Base-by-base conservation (phyloP, 1,139 yeast genomes). In the Saccharomyces uvarum region DNA sequence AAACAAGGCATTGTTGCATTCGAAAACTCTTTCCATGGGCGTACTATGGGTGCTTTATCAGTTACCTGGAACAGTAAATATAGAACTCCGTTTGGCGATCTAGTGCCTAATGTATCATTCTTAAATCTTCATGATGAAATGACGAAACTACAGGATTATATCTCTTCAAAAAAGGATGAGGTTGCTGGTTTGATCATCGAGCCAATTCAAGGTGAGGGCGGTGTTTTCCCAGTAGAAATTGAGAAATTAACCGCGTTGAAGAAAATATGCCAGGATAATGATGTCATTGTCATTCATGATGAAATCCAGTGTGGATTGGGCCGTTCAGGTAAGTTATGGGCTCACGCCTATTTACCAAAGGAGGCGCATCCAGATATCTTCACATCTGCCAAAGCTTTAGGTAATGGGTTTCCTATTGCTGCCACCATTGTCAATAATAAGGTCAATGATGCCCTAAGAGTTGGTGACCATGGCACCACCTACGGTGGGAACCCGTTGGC, bases 121-220 rank as follows among this genome's bases (percentile, higher is more conserved):
- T 48, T 68, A 47, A 62, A 65, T 53, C 44, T 67, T 8, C 61
- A 66, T 42, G 70, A 67, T 50, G 61, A 65, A 49, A 51, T 68
- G 51, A 59, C 61, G 2, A 60, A 59, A 29, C 51, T 68, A 27
- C 60, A 59, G 42, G 62, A 68, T 54, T 77, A 79, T 49, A 57
- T 68, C 14, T 29, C 48, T 1, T 66, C 83, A 16, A 83, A 90
- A 54, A 78, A 78, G 57, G 86, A 85, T 8, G 82, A 85, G 63
- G 85, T 97, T 0, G 89, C 96, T 66, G 99, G 91, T 53, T 95
- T 93, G 44, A 91, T 93, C 55, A 83, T 93, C 46, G 99, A 93
- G 73, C 99, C 99, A 21, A 84, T 93, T 57, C 99, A 93, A 75
- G 99, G 98, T 62, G 99, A 93, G 75, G 99, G 99, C 54, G 99